Percentiles rank a stretch among this genome's conserved stretches.
Conservation (phyloP, 2,329 filamentous ascomycete genomes). For the Colletotrichum tropicale region DNA sequence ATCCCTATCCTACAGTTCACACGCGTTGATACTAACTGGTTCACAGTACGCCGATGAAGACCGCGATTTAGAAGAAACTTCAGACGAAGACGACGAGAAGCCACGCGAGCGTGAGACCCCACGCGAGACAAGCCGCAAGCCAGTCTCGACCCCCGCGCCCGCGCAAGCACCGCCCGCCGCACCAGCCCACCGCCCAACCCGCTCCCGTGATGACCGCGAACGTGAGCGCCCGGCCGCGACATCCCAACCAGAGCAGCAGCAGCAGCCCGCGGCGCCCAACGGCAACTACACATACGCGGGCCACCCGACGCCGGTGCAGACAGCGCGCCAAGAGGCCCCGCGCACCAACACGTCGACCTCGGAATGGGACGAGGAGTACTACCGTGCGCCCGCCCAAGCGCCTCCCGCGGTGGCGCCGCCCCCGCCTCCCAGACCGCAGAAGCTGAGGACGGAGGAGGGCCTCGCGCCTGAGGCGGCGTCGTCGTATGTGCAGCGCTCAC, state of each 20-base stretch:
- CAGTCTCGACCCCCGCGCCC: background rate
- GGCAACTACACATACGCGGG: slow-evolving; percentile 3
- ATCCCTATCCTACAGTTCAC: accelerated
- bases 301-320: background rate
- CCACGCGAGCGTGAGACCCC: background rate
- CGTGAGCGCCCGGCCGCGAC: background rate
- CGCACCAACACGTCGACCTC: background rate
- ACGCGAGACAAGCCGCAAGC: slow-evolving; percentile 9
- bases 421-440: slow-evolving; percentile 36
- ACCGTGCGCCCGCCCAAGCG: slow-evolving; percentile 20
- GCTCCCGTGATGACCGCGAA: slow-evolving; percentile 8
- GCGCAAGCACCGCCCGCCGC: background rate
- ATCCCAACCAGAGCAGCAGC: background rate
- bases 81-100: slow-evolving; percentile 28
- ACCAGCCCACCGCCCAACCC: background rate
- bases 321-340: slow-evolving; percentile 12
- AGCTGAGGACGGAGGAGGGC: slow-evolving; percentile 29
- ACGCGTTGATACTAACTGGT: background rate
- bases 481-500: background rate
- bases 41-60: slow-evolving; percentile 30
- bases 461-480: background rate
- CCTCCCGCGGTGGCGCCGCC: slow-evolving; percentile 26
- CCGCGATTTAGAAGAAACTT: slow-evolving; percentile 26
- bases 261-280: background rate
- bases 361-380: slow-evolving; percentile 24